Conservation (phyloP, 2,329 filamentous ascomycete species). For the Penicillium janthinellum region DNA sequence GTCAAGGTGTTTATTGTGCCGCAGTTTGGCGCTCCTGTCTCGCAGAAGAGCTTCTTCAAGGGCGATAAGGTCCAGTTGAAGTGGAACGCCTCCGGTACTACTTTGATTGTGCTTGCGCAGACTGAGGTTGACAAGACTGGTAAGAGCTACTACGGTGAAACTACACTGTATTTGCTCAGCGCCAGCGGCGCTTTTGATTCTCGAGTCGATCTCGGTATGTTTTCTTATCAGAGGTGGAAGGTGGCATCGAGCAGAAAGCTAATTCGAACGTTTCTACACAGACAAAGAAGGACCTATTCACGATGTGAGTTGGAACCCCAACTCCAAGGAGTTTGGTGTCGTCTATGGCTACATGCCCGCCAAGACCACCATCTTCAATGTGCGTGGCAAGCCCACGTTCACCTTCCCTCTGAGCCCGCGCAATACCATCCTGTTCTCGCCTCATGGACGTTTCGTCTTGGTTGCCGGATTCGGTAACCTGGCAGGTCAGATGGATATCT, state of each 20-base stretch:
- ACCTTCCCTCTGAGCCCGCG: conserved; percentile 84
- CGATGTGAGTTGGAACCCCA: conserved; percentile 97
- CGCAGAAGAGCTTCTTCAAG: conserved; percentile 99
- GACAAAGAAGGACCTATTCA: conserved; percentile 98
- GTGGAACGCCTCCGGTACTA: conserved; percentile 93
- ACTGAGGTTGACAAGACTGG: conserved; percentile 98
- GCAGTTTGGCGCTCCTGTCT: conserved; percentile 77
- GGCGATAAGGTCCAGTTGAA: conserved; percentile 98
- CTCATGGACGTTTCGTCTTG: conserved; percentile 86
- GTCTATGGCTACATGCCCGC: conserved; percentile 99
- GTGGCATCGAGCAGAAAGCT: not conserved
- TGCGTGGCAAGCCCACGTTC: conserved; percentile 78
- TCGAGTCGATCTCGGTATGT: conserved; percentile 71
- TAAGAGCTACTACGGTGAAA: conserved; percentile 99
- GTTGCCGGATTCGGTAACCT: conserved; percentile 97
- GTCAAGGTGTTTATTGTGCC: conserved; percentile 96
- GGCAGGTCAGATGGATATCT: conserved; percentile 96
- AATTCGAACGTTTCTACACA: conserved; percentile 27
- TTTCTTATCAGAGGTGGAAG: not conserved
- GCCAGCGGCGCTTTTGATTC: conserved; percentile 91
- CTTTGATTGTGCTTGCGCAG: conserved; percentile 89
- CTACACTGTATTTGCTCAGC: conserved; percentile 91
- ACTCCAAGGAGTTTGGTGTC: conserved; percentile 95
- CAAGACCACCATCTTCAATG: conserved; percentile 97
- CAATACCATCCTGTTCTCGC: conserved; percentile 94